Conservation (phyloP, 805 yeast species). For the Saccharomycopsis synnaedendra region DNA sequence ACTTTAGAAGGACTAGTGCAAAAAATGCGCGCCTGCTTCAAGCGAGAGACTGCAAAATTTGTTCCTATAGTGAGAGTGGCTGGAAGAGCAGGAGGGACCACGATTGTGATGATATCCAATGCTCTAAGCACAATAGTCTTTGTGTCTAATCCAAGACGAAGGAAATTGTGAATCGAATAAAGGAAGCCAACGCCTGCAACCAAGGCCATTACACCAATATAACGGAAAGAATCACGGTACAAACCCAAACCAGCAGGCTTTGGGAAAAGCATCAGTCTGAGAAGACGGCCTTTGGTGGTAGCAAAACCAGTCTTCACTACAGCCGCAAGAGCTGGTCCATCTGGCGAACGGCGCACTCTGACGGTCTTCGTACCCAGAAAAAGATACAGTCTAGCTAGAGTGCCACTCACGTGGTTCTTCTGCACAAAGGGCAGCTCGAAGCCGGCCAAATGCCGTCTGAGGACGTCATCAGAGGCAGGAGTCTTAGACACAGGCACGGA, state of each 20-base stretch:
- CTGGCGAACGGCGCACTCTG: slow-evolving; percentile 58
- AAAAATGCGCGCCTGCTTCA: slow-evolving; percentile 58
- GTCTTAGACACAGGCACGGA: slow-evolving; percentile 90
- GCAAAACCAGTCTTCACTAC: slow-evolving; percentile 86
- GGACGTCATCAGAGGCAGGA: slow-evolving; percentile 51
- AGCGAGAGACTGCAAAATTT: slow-evolving; percentile 74
- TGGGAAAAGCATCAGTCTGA: slow-evolving; percentile 94
- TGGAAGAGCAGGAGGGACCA: slow-evolving; percentile 97
- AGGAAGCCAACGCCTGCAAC: slow-evolving; percentile 80
- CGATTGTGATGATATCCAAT: slow-evolving; percentile 87
- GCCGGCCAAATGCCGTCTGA: slow-evolving; percentile 45
- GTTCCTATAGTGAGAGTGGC: slow-evolving; percentile 97
- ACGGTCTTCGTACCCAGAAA: slow-evolving; percentile 86
- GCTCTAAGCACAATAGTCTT: slow-evolving; percentile 76
- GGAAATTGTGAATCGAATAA: slow-evolving; percentile 73
- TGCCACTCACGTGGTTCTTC: slow-evolving; percentile 44
- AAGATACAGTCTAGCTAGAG: slow-evolving; percentile 63
- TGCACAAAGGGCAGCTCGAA: slow-evolving; percentile 24
- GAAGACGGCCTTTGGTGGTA: slow-evolving; percentile 89
- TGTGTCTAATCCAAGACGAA: slow-evolving; percentile 60
- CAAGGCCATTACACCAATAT: slow-evolving; percentile 86
- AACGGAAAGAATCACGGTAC: slow-evolving; percentile 88
- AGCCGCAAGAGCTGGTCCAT: slow-evolving; percentile 69
- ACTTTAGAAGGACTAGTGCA: slow-evolving; percentile 93
- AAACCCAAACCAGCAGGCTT: slow-evolving; percentile 90